Evolutionary conservation across 176 grass and related monocot species (phyloP).

Genomic region (Oryza brachyantha): DNA sequence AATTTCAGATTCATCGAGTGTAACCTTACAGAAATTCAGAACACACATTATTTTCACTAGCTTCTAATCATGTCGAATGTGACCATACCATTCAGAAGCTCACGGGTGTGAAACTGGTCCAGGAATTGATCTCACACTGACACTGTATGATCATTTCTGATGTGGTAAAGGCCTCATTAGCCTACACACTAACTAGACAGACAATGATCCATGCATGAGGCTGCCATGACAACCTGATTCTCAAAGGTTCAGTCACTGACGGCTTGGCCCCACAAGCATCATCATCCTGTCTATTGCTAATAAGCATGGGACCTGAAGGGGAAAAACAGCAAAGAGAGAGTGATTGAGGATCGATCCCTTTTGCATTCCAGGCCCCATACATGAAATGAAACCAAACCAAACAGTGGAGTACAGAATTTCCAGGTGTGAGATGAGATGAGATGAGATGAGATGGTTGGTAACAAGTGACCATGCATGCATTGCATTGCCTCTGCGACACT

Average conservation of each 20-base stretch:
- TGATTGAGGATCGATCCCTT: not conserved
- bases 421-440: not conserved
- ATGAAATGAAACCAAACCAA: not conserved
- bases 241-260: not conserved
- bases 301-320: not conserved
- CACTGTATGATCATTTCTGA: not conserved
- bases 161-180: not conserved
- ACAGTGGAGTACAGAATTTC: not conserved
- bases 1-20: too few species aligned
- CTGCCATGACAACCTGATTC: not conserved
- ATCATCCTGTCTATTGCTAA: not conserved
- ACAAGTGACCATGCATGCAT: too few species aligned
- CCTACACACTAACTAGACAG: not conserved
- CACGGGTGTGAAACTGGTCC: not conserved
- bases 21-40: too few species aligned
- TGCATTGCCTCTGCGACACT: slow-evolving; percentile 7
- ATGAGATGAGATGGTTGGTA: not conserved
- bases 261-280: not conserved
- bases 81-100: not conserved
- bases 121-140: not conserved
- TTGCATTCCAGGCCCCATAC: not conserved
- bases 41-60: not conserved
- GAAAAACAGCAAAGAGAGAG: not conserved
- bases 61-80: not conserved
- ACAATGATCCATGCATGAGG: not conserved